Conservation (phyloP, 768 basidiomycete species). For the Suillus luteus region DNA sequence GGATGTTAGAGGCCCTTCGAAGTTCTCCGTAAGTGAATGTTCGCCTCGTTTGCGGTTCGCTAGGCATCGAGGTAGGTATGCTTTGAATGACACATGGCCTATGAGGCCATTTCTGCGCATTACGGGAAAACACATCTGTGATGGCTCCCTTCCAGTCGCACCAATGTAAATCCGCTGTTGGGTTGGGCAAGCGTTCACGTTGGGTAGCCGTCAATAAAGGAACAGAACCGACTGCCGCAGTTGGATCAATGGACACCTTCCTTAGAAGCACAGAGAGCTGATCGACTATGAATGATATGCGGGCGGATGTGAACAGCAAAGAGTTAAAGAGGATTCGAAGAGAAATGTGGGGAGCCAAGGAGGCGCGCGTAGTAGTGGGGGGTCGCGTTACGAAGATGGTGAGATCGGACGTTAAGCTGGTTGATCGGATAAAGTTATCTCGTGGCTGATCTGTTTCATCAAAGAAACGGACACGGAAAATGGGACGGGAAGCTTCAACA, state of each 20-base stretch:
- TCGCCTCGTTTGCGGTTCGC: constrained; percentile 50
- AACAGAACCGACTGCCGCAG: constrained; percentile 73
- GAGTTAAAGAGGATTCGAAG: constrained; percentile 93
- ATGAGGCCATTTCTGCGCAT: constrained; percentile 79
- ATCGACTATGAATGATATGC: constrained; percentile 79
- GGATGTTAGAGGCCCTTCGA: constrained; percentile 80
- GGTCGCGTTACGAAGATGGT: constrained; percentile 86
- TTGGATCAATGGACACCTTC: constrained; percentile 66
- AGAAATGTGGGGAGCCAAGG: constrained; percentile 73
- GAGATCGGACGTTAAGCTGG: constrained; percentile 87
- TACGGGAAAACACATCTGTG: constrained; percentile 89
- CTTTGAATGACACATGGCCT: constrained; percentile 89
- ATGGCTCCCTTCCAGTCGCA: constrained; percentile 98
- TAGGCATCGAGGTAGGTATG: constrained; percentile 41
- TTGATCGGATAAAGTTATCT: constrained; percentile 75
- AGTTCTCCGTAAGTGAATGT: constrained; percentile 82
- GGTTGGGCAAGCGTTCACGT: constrained; percentile 72
- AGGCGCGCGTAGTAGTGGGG: constrained; percentile 63
- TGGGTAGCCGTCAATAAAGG: constrained; percentile 78
- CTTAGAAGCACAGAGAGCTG: constrained; percentile 82
- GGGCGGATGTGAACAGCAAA: constrained; percentile 78
- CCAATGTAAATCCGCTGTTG: constrained; percentile 90
- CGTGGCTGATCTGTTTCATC: constrained; percentile 81
- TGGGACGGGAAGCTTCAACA: constrained; percentile 50
- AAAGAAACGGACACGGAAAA: constrained; percentile 97